Evolutionary conservation across 176 grass and related monocot genomes (phyloP), one percentile per base, ranked within the genome.

Genomic region (Cocos nucifera): DNA sequence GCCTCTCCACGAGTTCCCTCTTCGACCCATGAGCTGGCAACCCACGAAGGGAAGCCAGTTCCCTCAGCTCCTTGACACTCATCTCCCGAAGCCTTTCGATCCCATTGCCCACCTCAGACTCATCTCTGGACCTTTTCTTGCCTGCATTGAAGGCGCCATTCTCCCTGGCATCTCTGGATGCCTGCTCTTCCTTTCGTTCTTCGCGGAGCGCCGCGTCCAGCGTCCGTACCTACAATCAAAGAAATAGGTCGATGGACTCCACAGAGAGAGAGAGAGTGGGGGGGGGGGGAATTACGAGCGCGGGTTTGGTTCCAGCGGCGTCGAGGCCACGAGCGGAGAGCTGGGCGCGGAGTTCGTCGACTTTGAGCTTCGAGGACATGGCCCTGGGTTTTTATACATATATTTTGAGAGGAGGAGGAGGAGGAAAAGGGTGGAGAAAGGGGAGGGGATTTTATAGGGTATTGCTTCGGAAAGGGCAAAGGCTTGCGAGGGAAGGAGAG

Each of bases 281-380:
- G 21, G 26, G 50, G 0, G 6, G 18, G 57, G 21, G 19, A 54
- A 64, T 19, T 80, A 82, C 86, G 51, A 89, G 86, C 18, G 56
- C 62, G 19, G 51, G 54, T 76, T 89, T 89, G 54, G 22, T 85
- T 27, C 82, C 86, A 72, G 78, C 73, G 72, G 26, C 35, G 51
- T 76, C 71, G 67, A 89, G 72, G 63, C 78, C 72, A 62, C 86
- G 86, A 54, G 39, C 54, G 67, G 63, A 76, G 63, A 89, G 78
- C 71, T 69, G 71, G 39, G 78, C 50, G 50, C 78, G 86, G 64
- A 89, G 78, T 44, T 85, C 82, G 74, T 82, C 86, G 70, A 85
- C 82, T 71, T 83, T 79, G 56, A 85, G 82, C 71, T 56, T 85
- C 62, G 75, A 58, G 66, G 86, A 89, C 81, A 89, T 89, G 16